phyloP scores from a whole-genome alignment of 345 rosid species.

The Psidium guajava region DNA sequence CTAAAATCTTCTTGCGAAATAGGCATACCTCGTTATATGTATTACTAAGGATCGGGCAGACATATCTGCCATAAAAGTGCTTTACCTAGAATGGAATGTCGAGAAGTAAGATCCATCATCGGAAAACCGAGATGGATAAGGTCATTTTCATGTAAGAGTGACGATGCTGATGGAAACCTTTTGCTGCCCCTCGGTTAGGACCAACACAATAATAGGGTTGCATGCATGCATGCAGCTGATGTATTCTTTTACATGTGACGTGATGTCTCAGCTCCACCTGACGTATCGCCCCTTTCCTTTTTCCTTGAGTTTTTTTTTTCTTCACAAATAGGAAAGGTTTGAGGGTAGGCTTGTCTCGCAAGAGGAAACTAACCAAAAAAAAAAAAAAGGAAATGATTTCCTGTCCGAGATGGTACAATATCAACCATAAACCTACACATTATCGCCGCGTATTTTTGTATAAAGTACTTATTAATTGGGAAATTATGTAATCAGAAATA shows the following conservation, averaged over 20 bases:
- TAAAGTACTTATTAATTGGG: too few relatives aligned
- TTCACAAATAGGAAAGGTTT: neutral
- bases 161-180: neutral
- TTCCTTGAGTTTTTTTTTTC: neutral
- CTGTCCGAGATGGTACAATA: too few relatives aligned
- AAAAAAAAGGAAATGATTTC: too few relatives aligned
- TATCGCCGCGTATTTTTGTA: too few relatives aligned
- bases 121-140: neutral
- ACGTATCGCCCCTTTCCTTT: neutral
- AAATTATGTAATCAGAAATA: too few relatives aligned
- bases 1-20: neutral
- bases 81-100: neutral
- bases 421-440: too few relatives aligned
- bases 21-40: neutral
- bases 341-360: neutral
- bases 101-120: neutral
- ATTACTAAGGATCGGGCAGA: neutral
- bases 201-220: neutral
- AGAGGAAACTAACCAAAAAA: neutral
- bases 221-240: neutral
- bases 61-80: neutral
- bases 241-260: neutral
- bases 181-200: neutral
- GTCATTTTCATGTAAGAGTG: neutral
- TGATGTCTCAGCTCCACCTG: neutral